These are phyloP conservation scores for Candida ficus DNA, from an alignment of 805 yeast species.

Conservation along the genomic window DNA sequence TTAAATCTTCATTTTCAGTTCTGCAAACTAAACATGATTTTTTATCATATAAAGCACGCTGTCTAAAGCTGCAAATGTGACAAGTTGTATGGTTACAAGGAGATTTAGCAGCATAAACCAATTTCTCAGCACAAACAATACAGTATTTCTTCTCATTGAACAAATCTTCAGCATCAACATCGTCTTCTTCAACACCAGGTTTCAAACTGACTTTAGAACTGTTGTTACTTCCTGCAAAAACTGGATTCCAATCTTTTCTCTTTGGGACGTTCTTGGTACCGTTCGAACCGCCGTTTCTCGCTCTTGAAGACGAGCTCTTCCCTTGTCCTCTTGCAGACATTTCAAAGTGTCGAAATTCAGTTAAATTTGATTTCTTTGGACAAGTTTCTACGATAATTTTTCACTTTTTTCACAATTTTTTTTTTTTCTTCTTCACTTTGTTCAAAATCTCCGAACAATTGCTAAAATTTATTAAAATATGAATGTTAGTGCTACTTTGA, in stretches of 20 bases:
- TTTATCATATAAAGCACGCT: slow-evolving; percentile 73
- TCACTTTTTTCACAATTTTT: neutral
- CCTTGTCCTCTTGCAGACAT: no score
- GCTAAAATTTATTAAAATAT: slow-evolving; percentile 23
- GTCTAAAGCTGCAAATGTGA: slow-evolving; percentile 75
- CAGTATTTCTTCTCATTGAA: slow-evolving; percentile 47
- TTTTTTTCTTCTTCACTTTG: neutral
- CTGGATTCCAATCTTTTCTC: slow-evolving; percentile 11
- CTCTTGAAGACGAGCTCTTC: no score
- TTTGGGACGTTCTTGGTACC: no score
- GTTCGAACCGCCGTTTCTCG: no score
- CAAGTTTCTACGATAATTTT: no score
- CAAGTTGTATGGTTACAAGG: slow-evolving; percentile 87
- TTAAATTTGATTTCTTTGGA: no score
- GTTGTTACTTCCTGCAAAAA: slow-evolving; percentile 5
- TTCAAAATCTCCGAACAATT: no score
- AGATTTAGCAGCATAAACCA: slow-evolving; percentile 60
- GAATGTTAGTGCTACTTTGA: slow-evolving; percentile 76
- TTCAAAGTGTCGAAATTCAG: no score
- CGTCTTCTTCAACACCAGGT: slow-evolving; percentile 2
- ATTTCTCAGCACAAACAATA: slow-evolving; percentile 77
- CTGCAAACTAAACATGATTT: slow-evolving; percentile 81
- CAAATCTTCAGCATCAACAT: slow-evolving; percentile 24
- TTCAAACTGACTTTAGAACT: neutral
- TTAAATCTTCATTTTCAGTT: slow-evolving; percentile 51